A percentile compares a stretch with the other conserved stretches of the same genome.
These are phyloP conservation scores for Cornus suecica DNA, from an alignment of 148 eudicot species.

Conservation along the genomic window DNA sequence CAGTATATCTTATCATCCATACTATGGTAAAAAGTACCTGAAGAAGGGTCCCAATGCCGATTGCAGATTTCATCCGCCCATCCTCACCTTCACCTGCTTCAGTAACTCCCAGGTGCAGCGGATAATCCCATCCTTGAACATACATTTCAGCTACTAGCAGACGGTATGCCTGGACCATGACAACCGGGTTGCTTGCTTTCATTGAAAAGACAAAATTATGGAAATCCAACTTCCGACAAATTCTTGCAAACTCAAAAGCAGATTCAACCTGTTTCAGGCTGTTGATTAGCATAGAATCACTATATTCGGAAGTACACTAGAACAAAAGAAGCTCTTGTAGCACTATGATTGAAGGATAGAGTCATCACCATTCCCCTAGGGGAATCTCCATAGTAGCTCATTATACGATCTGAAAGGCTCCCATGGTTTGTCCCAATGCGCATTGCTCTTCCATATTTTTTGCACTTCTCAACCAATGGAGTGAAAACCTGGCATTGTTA, in stretches of 20 bases:
- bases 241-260: conserved; percentile 97
- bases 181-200: conserved; percentile 99
- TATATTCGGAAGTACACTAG: neutral
- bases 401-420: conserved; percentile 98
- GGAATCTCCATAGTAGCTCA: conserved; percentile 98
- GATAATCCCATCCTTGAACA: conserved; percentile 96
- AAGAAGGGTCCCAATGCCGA: conserved; percentile 98
- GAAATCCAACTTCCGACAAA: conserved; percentile 88
- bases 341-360: neutral
- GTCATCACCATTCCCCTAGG: conserved; percentile 90
- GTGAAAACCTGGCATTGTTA: conserved; percentile 56
- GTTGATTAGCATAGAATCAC: conserved; percentile 12
- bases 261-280: conserved; percentile 76
- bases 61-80: conserved; percentile 98
- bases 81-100: conserved; percentile 99
- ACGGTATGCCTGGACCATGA: conserved; percentile 97
- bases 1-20: neutral
- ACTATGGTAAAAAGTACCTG: conserved; percentile 43
- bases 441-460: conserved; percentile 93
- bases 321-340: neutral
- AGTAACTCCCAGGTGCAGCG: conserved; percentile 92
- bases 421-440: conserved; percentile 99
- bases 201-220: conserved; percentile 95
- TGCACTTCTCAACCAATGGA: conserved; percentile 97
- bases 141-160: conserved; percentile 94